Conservation (phyloP, 2,329 filamentous ascomycete genomes). For the Catunica adiposa region DNA sequence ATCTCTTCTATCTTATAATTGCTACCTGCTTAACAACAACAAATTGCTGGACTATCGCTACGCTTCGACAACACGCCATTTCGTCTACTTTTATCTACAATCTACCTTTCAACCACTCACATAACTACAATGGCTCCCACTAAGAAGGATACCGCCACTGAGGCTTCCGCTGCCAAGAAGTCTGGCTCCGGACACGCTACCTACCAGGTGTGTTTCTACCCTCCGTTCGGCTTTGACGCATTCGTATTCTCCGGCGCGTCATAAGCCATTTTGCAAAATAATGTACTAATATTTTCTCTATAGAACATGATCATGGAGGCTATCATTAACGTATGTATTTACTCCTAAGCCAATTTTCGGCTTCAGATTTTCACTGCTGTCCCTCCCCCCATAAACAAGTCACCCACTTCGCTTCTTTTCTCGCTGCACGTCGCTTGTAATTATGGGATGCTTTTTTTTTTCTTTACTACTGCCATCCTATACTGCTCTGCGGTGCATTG, state of each 20-base stretch:
- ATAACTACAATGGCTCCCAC: slow-evolving; percentile 39
- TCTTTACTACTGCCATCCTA: too few species aligned
- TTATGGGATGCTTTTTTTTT: background rate
- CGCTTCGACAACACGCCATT: background rate
- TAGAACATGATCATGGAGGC: slow-evolving; percentile 49
- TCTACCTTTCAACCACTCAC: background rate
- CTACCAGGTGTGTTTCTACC: slow-evolving; percentile 37
- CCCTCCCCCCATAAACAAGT: background rate
- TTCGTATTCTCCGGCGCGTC: background rate
- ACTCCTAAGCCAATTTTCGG: slow-evolving; percentile 16
- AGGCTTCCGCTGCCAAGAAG: slow-evolving; percentile 28
- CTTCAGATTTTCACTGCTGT: slow-evolving; percentile 4
- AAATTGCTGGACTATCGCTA: background rate
- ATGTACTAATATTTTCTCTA: slow-evolving; percentile 21
- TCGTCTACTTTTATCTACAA: background rate
- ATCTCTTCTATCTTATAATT: too few species aligned
- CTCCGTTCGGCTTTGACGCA: background rate
- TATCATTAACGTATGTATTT: slow-evolving; percentile 39
- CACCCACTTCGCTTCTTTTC: slow-evolving; percentile 4
- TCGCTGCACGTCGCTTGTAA: background rate
- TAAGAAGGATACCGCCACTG: slow-evolving; percentile 30
- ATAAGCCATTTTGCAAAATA: background rate
- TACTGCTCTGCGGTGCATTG: too few species aligned
- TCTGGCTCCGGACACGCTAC: slow-evolving; percentile 34
- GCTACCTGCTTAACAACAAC: background rate